Conservation (phyloP, 257 asterid species). For the Petrea volubilis region DNA sequence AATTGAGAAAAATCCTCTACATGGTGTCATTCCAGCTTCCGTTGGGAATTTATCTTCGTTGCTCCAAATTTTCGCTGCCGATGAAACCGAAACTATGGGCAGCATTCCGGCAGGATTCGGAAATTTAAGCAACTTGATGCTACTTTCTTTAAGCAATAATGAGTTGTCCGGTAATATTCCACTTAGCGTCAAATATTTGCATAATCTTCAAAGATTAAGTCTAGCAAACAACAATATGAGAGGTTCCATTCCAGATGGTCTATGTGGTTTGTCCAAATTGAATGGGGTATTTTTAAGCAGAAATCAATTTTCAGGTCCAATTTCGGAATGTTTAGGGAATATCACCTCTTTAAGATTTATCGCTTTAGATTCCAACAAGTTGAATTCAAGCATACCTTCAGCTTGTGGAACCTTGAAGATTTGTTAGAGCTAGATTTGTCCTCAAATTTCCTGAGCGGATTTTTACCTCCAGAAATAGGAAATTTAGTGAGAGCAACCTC, state of each 20-base stretch:
- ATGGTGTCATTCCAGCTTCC: neutral
- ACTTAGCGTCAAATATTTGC: neutral
- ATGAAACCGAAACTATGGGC: neutral
- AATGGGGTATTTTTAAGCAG: neutral
- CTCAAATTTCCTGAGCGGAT: neutral
- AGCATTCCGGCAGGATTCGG: neutral
- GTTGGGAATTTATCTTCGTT: neutral
- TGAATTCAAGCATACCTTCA: neutral
- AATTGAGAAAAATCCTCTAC: neutral
- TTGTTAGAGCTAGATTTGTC: neutral
- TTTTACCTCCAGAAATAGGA: neutral
- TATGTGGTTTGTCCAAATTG: neutral
- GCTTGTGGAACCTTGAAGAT: neutral
- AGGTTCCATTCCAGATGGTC: neutral
- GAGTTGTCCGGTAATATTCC: neutral
- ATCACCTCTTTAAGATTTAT: neutral
- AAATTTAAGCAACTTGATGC: neutral
- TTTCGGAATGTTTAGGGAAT: neutral
- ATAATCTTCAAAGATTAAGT: neutral
- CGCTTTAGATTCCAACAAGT: neutral
- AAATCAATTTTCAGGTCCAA: neutral
- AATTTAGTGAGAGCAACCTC: neutral
- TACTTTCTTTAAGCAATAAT: neutral
- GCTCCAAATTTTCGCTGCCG: neutral
- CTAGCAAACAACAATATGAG: neutral